Conservation (phyloP, 495 filamentous ascomycete species). For the Extremus antarcticus region DNA sequence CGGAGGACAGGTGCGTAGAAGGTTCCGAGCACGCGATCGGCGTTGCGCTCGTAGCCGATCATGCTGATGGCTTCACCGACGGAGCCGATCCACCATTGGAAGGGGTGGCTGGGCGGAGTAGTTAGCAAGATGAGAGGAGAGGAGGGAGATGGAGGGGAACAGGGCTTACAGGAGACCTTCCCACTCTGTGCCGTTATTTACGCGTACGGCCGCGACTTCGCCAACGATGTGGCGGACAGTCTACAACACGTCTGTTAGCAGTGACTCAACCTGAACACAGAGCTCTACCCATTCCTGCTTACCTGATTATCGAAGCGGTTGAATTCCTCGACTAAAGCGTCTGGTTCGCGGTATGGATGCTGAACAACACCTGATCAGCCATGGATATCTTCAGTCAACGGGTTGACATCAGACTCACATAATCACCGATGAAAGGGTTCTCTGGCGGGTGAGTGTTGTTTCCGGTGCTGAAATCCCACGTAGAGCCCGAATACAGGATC, state of each 20-base stretch:
- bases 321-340: constrained; percentile 42
- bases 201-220: constrained; percentile 33
- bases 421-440: constrained; percentile 15
- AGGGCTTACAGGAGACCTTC: neutral
- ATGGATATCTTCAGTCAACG: no score
- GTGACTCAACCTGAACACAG: no score
- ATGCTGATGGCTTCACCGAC: constrained; percentile 56
- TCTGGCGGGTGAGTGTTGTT: constrained; percentile 3
- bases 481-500: constrained; percentile 32
- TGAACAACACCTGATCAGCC: no score
- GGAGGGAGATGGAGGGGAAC: no score
- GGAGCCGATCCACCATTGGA: constrained; percentile 42
- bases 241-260: no score
- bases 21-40: constrained; percentile 32
- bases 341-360: constrained; percentile 36
- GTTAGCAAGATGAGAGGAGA: neutral
- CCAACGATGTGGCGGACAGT: constrained; percentile 4
- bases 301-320: constrained; percentile 42
- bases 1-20: constrained; percentile 22
- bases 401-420: constrained; percentile 5
- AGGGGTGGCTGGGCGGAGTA: constrained; percentile 13
- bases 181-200: constrained; percentile 30
- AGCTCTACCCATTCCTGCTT: no score
- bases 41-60: constrained; percentile 57
- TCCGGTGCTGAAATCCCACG: neutral